These are phyloP conservation scores for Perkinsus olseni DNA, from an alignment of 169 alveolate genomes.

Conservation along the genomic window DNA sequence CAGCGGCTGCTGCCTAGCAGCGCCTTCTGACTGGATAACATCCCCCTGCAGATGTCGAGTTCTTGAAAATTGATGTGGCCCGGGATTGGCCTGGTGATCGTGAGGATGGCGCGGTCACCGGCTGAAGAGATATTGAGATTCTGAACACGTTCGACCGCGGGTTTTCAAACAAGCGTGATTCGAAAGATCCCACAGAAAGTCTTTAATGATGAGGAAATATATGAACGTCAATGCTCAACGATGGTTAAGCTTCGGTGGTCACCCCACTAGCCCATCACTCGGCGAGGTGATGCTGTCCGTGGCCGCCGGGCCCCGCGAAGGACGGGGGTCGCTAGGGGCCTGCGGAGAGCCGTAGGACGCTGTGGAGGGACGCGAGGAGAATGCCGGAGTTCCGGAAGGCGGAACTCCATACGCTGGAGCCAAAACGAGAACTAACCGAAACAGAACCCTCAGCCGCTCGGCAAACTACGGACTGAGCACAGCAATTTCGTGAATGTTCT, in stretches of 20 bases:
- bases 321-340: neutral
- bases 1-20: neutral
- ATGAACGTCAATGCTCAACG: neutral
- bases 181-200: no score
- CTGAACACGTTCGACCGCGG: no score
- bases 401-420: no score
- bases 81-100: neutral
- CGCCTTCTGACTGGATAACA: neutral
- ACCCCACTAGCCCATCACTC: neutral
- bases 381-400: no score
- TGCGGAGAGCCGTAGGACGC: neutral
- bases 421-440: no score
- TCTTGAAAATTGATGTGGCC: neutral
- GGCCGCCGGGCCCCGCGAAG: neutral
- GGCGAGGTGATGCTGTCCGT: neutral
- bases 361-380: neutral
- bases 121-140: no score
- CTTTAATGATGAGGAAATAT: no score
- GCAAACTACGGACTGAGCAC: no score
- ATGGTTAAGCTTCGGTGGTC: neutral
- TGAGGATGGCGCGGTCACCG: no score
- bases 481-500: no score
- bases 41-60: neutral
- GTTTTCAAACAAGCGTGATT: no score
- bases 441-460: no score